Evolutionary conservation across 2,329 filamentous ascomycete species (phyloP), one percentile per base, ranked within the genome.

Genomic region (Trichophyton rubrum): DNA sequence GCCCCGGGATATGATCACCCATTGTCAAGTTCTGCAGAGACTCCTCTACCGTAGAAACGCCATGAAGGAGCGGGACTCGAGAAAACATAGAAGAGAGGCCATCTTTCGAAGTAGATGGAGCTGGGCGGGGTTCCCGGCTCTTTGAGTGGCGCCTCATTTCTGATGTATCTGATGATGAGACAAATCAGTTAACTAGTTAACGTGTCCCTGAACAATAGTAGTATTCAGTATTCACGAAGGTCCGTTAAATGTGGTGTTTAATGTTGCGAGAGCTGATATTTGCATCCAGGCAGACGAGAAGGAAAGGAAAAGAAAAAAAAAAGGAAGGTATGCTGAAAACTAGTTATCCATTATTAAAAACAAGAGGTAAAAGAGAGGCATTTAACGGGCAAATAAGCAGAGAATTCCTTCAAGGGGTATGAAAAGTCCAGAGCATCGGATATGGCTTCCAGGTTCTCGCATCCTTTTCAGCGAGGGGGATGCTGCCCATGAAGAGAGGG

Each of bases 1-100:
- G 66, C 17, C 69, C 68, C 11, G 70, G 69, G 27, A 72, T 67
- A 33, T 68, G 67, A 58, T 70, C 68, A 30, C 69, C 64, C 33
- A 69, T 67, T 43, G 67, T 65, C 59, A 66, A 64, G 3, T 61
- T 64, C 20, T 62, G 53, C 41, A 61, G 56, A 40, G 40, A 22
- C 53, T 61, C 59, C 27, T 56, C 38, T 13, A 27, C 51, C 41
- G 57, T 13, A 35, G 43, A 20, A 38, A 53, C 49, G 11, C 49
- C 40, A 58, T 61, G 57, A 4, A 62, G 45, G 17, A 61, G 22
- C 3, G 63, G 49, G 40, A 64, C 40, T 2, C 51, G 62, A 41
- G 63, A 64, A 22, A 64, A 61, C 17, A 64, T 53, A 24, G 63
- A 66, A 53, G 22, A 53, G 49, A 53, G 27, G 27, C 55, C 62